phyloP scores from a whole-genome alignment of 2,329 filamentous ascomycete species.

The Monilinia vaccinii-corymbosi region DNA sequence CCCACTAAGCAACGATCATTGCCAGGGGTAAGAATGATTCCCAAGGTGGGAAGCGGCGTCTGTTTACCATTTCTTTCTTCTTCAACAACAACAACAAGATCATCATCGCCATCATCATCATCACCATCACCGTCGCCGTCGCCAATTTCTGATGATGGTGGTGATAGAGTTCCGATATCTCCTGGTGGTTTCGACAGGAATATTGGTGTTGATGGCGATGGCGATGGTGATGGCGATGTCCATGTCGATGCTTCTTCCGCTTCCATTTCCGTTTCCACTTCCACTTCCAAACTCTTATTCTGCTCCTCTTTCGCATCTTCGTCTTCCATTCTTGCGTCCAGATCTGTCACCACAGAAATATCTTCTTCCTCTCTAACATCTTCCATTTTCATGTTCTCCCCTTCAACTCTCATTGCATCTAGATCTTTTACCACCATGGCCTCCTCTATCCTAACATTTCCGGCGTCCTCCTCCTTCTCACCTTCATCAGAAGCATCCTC shows the following conservation, averaged over 20 bases:
- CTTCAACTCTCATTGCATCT: not conserved
- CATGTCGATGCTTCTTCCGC: not conserved
- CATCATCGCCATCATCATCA: not conserved
- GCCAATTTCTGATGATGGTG: conserved; percentile 7
- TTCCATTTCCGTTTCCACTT: not conserved
- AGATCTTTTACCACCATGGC: not conserved
- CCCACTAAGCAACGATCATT: conserved; percentile 11
- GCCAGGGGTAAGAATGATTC: conserved; percentile 4
- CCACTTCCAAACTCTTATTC: not conserved
- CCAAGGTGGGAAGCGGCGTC: not conserved
- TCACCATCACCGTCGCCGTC: not conserved
- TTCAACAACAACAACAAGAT: too few relatives aligned
- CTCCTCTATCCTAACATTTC: not conserved
- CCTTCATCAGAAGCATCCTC: not conserved
- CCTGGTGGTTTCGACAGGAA: not conserved
- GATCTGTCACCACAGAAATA: not conserved
- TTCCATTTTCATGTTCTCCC: not conserved
- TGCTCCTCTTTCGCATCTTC: not conserved
- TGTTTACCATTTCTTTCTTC: not conserved
- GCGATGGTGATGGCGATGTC: not conserved
- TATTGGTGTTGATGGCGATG: not conserved
- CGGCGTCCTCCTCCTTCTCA: not conserved
- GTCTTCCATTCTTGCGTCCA: not conserved
- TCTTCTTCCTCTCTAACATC: not conserved
- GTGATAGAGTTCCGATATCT: not conserved